Percentiles rank a stretch among this genome's conserved stretches.
Evolutionary conservation across 2,329 filamentous ascomycete genomes (phyloP).

Genomic region (Botrytis tulipae): DNA sequence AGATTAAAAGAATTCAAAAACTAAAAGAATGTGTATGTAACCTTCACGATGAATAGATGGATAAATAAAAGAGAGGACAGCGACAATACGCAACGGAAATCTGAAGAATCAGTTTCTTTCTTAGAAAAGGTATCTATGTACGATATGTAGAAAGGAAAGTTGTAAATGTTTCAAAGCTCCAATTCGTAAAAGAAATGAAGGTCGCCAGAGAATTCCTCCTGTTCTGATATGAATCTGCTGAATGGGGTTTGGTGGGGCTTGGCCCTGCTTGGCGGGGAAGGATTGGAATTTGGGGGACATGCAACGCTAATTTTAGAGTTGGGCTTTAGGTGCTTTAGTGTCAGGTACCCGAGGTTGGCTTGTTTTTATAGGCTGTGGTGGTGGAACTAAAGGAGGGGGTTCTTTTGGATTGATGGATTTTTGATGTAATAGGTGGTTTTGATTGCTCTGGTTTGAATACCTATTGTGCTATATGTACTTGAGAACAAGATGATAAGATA

Average conservation of each 20-base stretch:
- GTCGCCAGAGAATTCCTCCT: not conserved
- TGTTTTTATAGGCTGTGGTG: not conserved
- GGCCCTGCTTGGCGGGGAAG: conserved; percentile 9
- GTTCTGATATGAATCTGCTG: conserved; percentile 2
- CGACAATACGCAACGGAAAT: conserved; percentile 7
- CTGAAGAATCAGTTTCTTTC: not conserved
- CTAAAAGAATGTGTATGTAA: not conserved
- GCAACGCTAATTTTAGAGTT: conserved; percentile 11
- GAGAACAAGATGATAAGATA: not conserved
- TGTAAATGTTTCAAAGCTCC: not conserved
- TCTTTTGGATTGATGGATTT: not conserved
- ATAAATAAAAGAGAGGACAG: conserved; percentile 16
- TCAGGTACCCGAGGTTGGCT: not conserved
- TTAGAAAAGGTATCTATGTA: not conserved
- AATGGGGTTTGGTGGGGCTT: conserved; percentile 12
- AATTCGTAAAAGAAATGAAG: conserved; percentile 9
- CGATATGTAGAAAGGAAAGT: not conserved
- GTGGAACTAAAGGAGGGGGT: not conserved
- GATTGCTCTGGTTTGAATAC: not conserved
- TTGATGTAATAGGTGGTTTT: not conserved
- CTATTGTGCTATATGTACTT: not conserved
- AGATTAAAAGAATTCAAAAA: not conserved
- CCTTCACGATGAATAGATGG: not conserved
- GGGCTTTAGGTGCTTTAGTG: not conserved
- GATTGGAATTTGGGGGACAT: not conserved